These are phyloP conservation scores for Mycena capillaripes DNA, from an alignment of 768 basidiomycete species.

Conservation along the genomic window DNA sequence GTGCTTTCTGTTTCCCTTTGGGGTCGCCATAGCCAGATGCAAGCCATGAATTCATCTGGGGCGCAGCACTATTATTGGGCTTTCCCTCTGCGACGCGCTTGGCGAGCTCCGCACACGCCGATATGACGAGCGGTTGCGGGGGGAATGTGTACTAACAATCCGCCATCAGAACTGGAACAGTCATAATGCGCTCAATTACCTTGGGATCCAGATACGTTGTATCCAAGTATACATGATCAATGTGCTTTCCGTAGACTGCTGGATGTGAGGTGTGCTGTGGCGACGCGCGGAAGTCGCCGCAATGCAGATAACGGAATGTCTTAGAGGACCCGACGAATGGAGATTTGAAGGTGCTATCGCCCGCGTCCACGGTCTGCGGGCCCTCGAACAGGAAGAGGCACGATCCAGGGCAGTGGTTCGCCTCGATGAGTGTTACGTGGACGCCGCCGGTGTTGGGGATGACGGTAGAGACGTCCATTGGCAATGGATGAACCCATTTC, in stretches of 20 bases:
- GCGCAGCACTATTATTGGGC: constrained; percentile 43
- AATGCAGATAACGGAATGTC: constrained; percentile 92
- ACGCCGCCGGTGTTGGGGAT: constrained; percentile 91
- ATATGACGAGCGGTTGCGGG: constrained; percentile 93
- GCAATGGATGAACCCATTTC: constrained; percentile 91
- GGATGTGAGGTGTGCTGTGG: constrained; percentile 91
- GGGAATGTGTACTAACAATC: constrained; percentile 87
- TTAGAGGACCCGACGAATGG: constrained; percentile 76
- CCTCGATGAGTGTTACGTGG: constrained; percentile 93
- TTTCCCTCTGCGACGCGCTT: constrained; percentile 65
- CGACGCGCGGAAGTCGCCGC: constrained; percentile 93
- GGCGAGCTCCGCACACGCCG: constrained; percentile 91
- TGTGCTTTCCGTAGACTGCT: constrained; percentile 80
- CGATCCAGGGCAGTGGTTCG: constrained; percentile 98
- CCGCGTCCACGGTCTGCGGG: constrained; percentile 88
- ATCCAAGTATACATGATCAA: constrained; percentile 94
- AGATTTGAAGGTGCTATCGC: constrained; percentile 84
- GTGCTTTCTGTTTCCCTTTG: constrained; percentile 54
- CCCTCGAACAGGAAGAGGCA: constrained; percentile 96
- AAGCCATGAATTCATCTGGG: constrained; percentile 69
- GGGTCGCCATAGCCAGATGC: constrained; percentile 36
- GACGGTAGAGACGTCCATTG: constrained; percentile 80
- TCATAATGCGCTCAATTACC: constrained; percentile 47
- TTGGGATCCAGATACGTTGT: constrained; percentile 96
- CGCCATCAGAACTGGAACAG: neutral